Base-by-base conservation (phyloP, 2,329 filamentous ascomycete species). In the Cadophora malorum region DNA sequence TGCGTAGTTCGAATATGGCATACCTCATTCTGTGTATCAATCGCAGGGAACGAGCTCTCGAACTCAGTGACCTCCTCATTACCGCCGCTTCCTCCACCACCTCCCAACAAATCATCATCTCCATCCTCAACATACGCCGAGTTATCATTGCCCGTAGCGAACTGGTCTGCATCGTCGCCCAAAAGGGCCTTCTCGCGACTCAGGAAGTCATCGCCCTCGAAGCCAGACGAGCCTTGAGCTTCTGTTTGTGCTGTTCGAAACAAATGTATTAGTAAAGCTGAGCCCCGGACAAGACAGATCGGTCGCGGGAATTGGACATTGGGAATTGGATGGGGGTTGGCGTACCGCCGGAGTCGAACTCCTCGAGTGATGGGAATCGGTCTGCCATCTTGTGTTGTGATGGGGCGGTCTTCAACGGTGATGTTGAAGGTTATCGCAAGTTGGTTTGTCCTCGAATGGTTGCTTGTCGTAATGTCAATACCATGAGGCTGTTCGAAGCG, bases 111-210 rank as follows among this genome's bases (percentile, higher is more conserved):
- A 76, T 96, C 89, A 73, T 92, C 91, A 71, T 90, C 88, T 64
- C 83, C 85, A 72, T 88, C 83, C 74, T 91, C 89, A 72, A 85
- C 86, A 65, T 88, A 85, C 50, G 88, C 88, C 66, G 86, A 85
- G 67, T 86, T 83, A 78, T 97, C 93, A 77, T 90, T 89, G 69
- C 88, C 86, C 38, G 92, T 91, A 71, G 91, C 86, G 80, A 99
- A 99, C 83, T 94, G 92, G 75, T 94, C 88, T 69, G 96, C 96
- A 80, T 98, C 96, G 71, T 97, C 96, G 73, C 96, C 96, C 8
- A 99, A 91, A 81, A 70, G 94, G 14, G 76, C 96, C 78, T 94
- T 93, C 83, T 99, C 96, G 74, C 95, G 92, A 71, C 92, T 90
- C 60, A 98, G 88, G 80, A 99, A 98, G 81, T 97, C 93, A 77